Conservation (phyloP, 495 filamentous ascomycete genomes). For the Aspergillus homomorphus region DNA sequence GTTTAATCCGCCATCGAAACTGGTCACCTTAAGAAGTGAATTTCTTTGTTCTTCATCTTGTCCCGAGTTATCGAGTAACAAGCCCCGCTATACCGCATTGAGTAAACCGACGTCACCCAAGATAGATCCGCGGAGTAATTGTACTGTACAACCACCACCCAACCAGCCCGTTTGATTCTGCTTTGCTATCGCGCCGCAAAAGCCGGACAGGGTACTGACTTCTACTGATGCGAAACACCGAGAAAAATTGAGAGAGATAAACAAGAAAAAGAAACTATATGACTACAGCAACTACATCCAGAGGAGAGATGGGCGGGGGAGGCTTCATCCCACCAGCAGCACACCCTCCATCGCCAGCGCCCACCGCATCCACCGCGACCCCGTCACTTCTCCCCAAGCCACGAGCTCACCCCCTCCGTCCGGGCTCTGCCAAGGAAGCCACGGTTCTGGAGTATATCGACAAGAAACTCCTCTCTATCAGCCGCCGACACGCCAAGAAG, state of each 20-base stretch:
- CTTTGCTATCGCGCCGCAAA: not conserved
- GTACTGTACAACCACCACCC: not conserved
- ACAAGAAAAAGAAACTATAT: constrained; percentile 4
- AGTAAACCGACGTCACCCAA: not conserved
- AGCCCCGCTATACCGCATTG: not conserved
- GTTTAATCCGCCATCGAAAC: no score
- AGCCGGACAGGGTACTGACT: no score
- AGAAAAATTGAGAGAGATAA: not conserved
- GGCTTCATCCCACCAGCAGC: constrained; percentile 51
- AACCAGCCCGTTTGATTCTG: not conserved
- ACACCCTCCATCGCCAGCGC: constrained; percentile 48
- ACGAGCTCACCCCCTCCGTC: constrained; percentile 58
- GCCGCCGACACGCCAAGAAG: constrained; percentile 72
- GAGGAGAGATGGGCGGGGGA: constrained; percentile 21
- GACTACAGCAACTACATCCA: constrained; percentile 9
- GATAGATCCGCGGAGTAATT: not conserved
- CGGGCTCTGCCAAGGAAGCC: constrained; percentile 75
- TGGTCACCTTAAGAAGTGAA: no score
- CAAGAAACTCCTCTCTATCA: constrained; percentile 57
- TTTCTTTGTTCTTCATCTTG: no score
- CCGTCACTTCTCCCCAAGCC: constrained; percentile 57
- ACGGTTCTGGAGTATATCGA: constrained; percentile 69
- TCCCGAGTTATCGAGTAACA: not conserved
- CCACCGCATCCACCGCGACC: constrained; percentile 45
- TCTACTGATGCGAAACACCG: no score